These are phyloP conservation scores for Fonsecaea multimorphosa DNA, from an alignment of 2,329 filamentous ascomycete species.

Conservation along the genomic window DNA sequence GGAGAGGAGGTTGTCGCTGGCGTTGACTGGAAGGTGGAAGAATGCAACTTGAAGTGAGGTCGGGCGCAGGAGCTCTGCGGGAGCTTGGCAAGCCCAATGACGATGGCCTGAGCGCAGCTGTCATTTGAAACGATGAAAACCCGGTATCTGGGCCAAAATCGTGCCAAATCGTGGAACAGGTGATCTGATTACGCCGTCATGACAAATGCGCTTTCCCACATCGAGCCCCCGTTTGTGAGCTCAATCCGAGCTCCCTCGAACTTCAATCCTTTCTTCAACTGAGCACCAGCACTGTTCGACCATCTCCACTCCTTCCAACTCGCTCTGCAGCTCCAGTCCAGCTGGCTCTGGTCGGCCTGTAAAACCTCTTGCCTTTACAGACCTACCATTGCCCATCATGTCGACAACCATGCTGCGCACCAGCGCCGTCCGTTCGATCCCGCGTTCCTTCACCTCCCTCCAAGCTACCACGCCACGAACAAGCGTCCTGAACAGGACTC, in stretches of 20 bases:
- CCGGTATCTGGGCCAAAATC: not conserved
- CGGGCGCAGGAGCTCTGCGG: conserved; percentile 4
- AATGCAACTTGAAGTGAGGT: conserved; percentile 16
- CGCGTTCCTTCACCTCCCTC: conserved; percentile 50
- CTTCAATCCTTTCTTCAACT: conserved; percentile 18
- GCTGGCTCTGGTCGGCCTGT: conserved; percentile 34
- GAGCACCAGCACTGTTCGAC: conserved; percentile 18
- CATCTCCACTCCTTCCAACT: conserved; percentile 36
- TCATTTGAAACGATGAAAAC: conserved; percentile 4
- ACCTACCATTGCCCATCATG: conserved; percentile 39
- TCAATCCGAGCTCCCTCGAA: conserved; percentile 26
- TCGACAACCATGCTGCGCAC: conserved; percentile 54
- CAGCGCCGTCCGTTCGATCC: conserved; percentile 52
- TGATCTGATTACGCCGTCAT: conserved; percentile 7
- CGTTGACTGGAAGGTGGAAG: conserved; percentile 8
- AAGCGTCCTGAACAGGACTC: conserved; percentile 48
- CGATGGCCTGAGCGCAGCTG: conserved; percentile 2
- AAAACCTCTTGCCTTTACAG: conserved; percentile 37
- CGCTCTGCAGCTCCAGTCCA: conserved; percentile 33
- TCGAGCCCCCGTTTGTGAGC: conserved; percentile 10
- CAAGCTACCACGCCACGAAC: conserved; percentile 33
- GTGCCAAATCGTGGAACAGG: conserved; percentile 2
- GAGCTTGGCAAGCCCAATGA: conserved; percentile 11
- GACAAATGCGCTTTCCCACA: conserved; percentile 14
- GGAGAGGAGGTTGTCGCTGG: conserved; percentile 22